These are phyloP conservation scores for Hordeum vulgare DNA, from an alignment of 176 grass and related monocot genomes.

Conservation along the genomic window MorexV3_pseudomolecules_assembly NC_058520.1:130773394-130773893, in stretches of 20 bases:
- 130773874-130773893: conserved; percentile 32
- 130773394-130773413: conserved; percentile 16
- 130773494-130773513: not conserved
- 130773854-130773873: conserved; percentile 43
- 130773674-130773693: conserved; percentile 15
- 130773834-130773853: conserved; percentile 38
- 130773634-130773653: not conserved
- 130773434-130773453: conserved; percentile 22
- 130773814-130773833: conserved; percentile 42
- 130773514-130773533: not conserved
- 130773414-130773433: conserved; percentile 6
- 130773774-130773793: conserved; percentile 28
- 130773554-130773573: conserved; percentile 16
- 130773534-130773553: not conserved
- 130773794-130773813: conserved; percentile 32
- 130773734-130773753: conserved; percentile 55
- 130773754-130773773: conserved; percentile 53
- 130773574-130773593: not conserved
- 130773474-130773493: not conserved
- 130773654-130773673: not conserved
- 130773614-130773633: not conserved
- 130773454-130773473: not conserved
- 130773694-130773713: conserved; percentile 48
- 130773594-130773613: conserved; percentile 2
- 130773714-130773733: conserved; percentile 43